Base-by-base conservation (phyloP, 2,329 filamentous ascomycete genomes). In the Apiospora saccharicola region DNA sequence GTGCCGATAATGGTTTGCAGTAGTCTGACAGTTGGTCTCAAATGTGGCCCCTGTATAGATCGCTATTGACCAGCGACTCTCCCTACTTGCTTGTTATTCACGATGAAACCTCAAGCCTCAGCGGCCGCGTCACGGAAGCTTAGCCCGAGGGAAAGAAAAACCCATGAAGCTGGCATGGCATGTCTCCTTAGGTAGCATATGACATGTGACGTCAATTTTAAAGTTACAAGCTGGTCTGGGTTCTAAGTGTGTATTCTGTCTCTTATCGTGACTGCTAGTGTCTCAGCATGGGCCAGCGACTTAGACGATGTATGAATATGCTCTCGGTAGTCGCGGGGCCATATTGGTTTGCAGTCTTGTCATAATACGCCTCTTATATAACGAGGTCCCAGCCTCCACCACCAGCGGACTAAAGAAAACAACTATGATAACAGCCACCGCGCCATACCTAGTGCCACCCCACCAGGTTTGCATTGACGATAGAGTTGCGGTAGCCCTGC, bases 1-100 rank as follows among this genome's bases (percentile, higher is more conserved):
- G 57, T 44, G n/a, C 49, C 53, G 64, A 68, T 41, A 34, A 41
- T 64, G 57, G 57, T 64, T 64, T 64, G 57, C 57, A 64, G 34
- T 64, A 64, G 30, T n/a, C 57, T 64, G 57, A n/a, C 30, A 13
- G 34, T 41, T 41, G 34, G 34, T 64, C 57, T 64, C 34, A 64
- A n/a, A n/a, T 41, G 57, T 64, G n/a, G 53, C 30, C 53, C 53
- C 30, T 37, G 19, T 61, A 19, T 30, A 57, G 14, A 22, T 41
- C 37, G 1, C 37, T 8, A 41, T 10, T 16, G 24, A 16, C 51
- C 4, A 57, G 51, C 19, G 30, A 22, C 53, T 61, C 53, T 61
- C 16, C 46, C 46, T n/a, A 47, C 46, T 49, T 49, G 46, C 46
- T 47, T 49, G 30, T 37, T 49, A 8, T 37, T 22, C 53, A 22